Evolutionary conservation across 2,329 filamentous ascomycete species (phyloP).

Genomic region (Helotiales sp.): DNA sequence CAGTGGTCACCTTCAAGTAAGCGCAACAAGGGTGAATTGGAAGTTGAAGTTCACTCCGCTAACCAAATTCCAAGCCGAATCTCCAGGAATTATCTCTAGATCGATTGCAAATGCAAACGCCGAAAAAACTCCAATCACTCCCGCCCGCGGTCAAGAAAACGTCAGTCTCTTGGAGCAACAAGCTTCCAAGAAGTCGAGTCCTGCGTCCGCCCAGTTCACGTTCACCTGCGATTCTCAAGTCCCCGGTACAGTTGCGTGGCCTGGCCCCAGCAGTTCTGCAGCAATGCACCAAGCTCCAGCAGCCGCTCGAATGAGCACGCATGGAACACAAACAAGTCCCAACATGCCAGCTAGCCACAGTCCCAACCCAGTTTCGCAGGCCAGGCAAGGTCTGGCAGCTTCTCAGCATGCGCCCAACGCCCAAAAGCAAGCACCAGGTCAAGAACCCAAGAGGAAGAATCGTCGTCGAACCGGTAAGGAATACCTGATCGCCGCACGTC

Average conservation of each 20-base stretch:
- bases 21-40: conserved; percentile 21
- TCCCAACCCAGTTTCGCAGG: conserved; percentile 31
- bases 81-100: conserved; percentile 81
- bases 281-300: conserved; percentile 35
- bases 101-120: conserved; percentile 93
- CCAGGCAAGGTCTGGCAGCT: conserved; percentile 36
- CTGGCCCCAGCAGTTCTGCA: conserved; percentile 51
- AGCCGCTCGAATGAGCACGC: conserved; percentile 38
- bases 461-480: conserved; percentile 72
- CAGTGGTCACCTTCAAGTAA: conserved; percentile 42
- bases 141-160: conserved; percentile 73
- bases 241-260: conserved; percentile 78
- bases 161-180: conserved; percentile 78
- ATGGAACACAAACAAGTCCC: conserved; percentile 44
- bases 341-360: conserved; percentile 30
- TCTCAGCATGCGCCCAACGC: conserved; percentile 48
- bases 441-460: conserved; percentile 60
- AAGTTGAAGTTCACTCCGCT: conserved; percentile 39
- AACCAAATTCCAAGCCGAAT: conserved; percentile 53
- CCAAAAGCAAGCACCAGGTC: conserved; percentile 44
- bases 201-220: conserved; percentile 87
- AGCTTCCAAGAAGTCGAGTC: conserved; percentile 61
- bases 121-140: conserved; percentile 66
- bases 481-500: conserved; percentile 74
- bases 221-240: conserved; percentile 95